Conservation (phyloP, 352 stramenopile species). For the Phytophthora lateralis region DNA sequence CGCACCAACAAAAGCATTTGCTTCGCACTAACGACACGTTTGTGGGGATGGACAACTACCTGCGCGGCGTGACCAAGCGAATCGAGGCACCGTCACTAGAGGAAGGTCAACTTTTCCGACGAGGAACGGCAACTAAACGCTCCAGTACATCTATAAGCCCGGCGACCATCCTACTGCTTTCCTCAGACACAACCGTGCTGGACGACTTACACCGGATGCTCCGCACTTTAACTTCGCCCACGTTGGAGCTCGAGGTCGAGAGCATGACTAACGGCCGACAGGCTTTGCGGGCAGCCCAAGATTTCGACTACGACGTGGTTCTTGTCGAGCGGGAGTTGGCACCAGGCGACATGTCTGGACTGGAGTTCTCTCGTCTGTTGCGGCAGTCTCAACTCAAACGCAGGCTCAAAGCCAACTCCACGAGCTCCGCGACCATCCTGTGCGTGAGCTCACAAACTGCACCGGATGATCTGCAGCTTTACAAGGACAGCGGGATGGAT, state of each 20-base stretch:
- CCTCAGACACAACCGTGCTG: conserved; percentile 38
- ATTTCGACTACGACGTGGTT: conserved; percentile 80
- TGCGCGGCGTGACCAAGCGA: conserved; percentile 60
- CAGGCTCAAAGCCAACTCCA: conserved; percentile 36
- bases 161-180: conserved; percentile 40
- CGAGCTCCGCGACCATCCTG: conserved; percentile 45
- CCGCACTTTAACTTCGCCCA: conserved; percentile 15
- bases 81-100: conserved; percentile 42
- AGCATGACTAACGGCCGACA: conserved; percentile 61
- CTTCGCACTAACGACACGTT: conserved; percentile 32
- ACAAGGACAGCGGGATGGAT: conserved; percentile 92
- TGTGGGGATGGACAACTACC: conserved; percentile 64
- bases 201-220: conserved; percentile 47
- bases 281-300: conserved; percentile 54
- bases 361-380: conserved; percentile 82
- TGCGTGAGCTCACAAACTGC: conserved; percentile 72
- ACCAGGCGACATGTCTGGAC: conserved; percentile 47
- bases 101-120: conserved; percentile 51
- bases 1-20: conserved; percentile 25
- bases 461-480: conserved; percentile 76
- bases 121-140: conserved; percentile 7
- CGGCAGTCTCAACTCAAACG: conserved; percentile 77
- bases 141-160: neutral
- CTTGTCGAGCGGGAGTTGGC: conserved; percentile 80
- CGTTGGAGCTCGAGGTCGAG: conserved; percentile 50